A percentile compares a stretch with the other conserved stretches of the same genome.
Evolutionary conservation across 2,329 filamentous ascomycete genomes (phyloP).

Genomic region (Epichloe brachyelytri): DNA sequence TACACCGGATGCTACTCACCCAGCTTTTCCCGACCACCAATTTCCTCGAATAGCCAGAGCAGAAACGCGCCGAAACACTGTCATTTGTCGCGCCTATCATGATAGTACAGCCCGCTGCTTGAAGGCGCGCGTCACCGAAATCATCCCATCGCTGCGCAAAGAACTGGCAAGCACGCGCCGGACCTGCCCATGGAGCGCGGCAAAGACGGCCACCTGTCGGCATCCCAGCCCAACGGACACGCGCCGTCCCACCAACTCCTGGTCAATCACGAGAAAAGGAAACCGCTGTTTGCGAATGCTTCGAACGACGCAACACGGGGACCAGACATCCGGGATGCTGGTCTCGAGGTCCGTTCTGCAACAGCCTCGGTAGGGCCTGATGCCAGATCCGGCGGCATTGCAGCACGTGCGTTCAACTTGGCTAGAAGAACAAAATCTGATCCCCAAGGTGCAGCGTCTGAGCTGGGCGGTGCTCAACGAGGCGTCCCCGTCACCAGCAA

Average conservation of each 20-base stretch:
- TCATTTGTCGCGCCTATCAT: conserved; percentile 1
- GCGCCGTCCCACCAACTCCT: conserved; percentile 15
- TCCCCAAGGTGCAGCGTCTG: conserved; percentile 6
- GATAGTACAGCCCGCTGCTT: conserved; percentile 1
- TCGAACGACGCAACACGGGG: conserved; percentile 12
- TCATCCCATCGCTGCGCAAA: not conserved
- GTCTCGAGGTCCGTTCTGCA: not conserved
- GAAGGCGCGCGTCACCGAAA: conserved; percentile 3
- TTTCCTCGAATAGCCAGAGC: not conserved
- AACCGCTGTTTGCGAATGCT: conserved; percentile 24
- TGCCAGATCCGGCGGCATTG: conserved; percentile 1
- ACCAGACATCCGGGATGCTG: conserved; percentile 7
- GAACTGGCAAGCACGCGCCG: not conserved
- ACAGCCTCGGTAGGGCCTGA: conserved; percentile 3
- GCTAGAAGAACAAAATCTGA: conserved; percentile 16
- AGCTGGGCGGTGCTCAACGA: conserved; percentile 5
- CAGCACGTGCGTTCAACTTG: not conserved
- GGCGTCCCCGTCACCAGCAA: conserved; percentile 6
- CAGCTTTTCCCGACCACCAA: not conserved
- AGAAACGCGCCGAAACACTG: not conserved
- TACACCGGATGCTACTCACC: not conserved
- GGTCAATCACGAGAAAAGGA: conserved; percentile 28
- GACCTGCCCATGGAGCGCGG: conserved; percentile 4
- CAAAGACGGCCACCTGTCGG: not conserved
- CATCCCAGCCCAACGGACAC: not conserved